These are phyloP conservation scores for Fusarium camptoceras DNA, from an alignment of 2,329 filamentous ascomycete genomes.

Conservation along the genomic window DNA sequence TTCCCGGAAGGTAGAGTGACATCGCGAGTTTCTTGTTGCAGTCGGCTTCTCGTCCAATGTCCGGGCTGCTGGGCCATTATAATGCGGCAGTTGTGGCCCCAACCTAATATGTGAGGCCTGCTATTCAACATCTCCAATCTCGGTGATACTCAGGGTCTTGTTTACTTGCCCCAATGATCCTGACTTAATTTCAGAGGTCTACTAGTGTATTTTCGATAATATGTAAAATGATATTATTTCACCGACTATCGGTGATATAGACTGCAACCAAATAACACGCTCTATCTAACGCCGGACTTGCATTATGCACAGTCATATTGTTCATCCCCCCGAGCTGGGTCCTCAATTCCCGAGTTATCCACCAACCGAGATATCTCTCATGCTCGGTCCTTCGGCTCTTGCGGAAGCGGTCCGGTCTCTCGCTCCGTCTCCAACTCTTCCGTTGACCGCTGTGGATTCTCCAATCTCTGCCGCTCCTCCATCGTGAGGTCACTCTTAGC, in stretches of 20 bases:
- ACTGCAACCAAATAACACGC: background rate
- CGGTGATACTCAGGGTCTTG: background rate
- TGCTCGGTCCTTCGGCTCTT: slow-evolving; percentile 20
- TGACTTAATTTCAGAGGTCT: background rate
- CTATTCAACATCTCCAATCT: slow-evolving; percentile 4
- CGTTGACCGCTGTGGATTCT: slow-evolving; percentile 17
- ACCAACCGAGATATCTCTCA: slow-evolving; percentile 14
- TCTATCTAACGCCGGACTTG: slow-evolving; percentile 5
- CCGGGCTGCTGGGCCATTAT: slow-evolving; percentile 16
- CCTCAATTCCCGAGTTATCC: slow-evolving; percentile 4
- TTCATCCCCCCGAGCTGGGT: slow-evolving; percentile 5
- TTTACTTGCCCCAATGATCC: background rate
- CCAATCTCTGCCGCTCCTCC: slow-evolving; percentile 42
- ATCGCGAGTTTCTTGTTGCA: slow-evolving; percentile 21
- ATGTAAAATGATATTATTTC: slow-evolving; percentile 1
- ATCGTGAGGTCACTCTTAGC: slow-evolving; percentile 47
- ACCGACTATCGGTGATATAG: background rate
- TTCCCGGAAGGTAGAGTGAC: slow-evolving; percentile 12
- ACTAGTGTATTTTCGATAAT: background rate
- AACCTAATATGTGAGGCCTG: background rate
- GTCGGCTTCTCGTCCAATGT: slow-evolving; percentile 13
- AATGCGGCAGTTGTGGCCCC: slow-evolving; percentile 4
- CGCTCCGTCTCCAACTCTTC: slow-evolving; percentile 18
- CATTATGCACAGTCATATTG: slow-evolving; percentile 6
- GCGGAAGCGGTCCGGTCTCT: slow-evolving; percentile 15